Evolutionary conservation across 2,329 filamentous ascomycete genomes (phyloP), one percentile per base, ranked within the genome.

Genomic region (Apiospora phragmitis): DNA sequence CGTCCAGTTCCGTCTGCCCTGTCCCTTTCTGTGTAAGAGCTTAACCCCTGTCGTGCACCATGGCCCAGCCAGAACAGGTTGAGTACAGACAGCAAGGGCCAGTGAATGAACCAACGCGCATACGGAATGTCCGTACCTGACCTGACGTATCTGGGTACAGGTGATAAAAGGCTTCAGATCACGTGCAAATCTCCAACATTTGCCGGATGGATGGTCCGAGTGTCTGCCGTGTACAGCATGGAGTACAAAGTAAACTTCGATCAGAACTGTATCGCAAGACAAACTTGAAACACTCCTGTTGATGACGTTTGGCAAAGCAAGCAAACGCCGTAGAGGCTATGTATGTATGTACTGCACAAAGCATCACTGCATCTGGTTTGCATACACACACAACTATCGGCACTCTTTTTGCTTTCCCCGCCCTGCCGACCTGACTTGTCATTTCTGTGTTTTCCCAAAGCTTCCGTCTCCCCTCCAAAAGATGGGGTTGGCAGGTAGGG

Each of bases 211-310:
- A 35, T 59, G 51, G 29, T 59, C 51, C 51, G 51, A 59, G 51
- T 59, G 51, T 59, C 51, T 59, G 51, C 35, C 51, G 51, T 38
- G 8, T 1, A 49, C n/a, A n/a, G n/a, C n/a, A n/a, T n/a, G n/a
- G n/a, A n/a, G 26, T 26, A 29, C 49, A 51, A 12, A 8, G 51
- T 35, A 62, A 38, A 62, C 51, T 62, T 62, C 51, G n/a, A 35
- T 62, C 51, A 62, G 26, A 26, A 59, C 29, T 7, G 55, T 62
- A 62, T 62, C 21, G 29, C 55, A 62, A 62, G 55, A 62, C 55
- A 62, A 62, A 38, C 21, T 62, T 62, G 55, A 62, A 62, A 62
- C 55, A 62, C 55, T 38, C 32, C 55, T 38, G 55, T 38, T 62
- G 55, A 38, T 32, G 55, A 38, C 38, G 55, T 62, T 62, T 38